These are phyloP conservation scores for Colletotrichum cordylinicola DNA, from an alignment of 2,329 filamentous ascomycete genomes.

Conservation along the genomic window DNA sequence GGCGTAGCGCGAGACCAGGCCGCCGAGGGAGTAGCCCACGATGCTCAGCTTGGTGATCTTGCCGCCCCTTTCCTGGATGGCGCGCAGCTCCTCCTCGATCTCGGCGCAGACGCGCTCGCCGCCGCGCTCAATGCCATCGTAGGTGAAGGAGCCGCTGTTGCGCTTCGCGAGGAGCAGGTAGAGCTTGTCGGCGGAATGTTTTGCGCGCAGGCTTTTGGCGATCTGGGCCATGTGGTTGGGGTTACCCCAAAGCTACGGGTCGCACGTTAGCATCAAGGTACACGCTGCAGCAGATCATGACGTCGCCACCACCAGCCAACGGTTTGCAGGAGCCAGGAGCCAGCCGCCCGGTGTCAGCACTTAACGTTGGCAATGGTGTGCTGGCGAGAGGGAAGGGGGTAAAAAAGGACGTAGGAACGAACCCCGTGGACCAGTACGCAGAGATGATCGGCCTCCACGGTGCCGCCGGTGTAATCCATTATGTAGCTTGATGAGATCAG, in stretches of 20 bases:
- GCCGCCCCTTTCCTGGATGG: slow-evolving; percentile 66
- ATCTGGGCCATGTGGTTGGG: slow-evolving; percentile 75
- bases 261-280: background rate
- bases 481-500: slow-evolving; percentile 35
- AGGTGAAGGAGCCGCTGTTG: slow-evolving; percentile 76
- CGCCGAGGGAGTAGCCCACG: slow-evolving; percentile 88
- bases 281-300: slow-evolving; percentile 21
- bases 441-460: slow-evolving; percentile 68
- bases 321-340: background rate
- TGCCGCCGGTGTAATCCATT: slow-evolving; percentile 58
- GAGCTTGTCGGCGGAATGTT: slow-evolving; percentile 66
- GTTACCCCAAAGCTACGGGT: slow-evolving; percentile 75
- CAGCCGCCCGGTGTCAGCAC: background rate
- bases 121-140: slow-evolving; percentile 72
- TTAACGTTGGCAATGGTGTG: background rate
- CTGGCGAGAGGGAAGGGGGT: background rate
- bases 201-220: slow-evolving; percentile 67
- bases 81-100: slow-evolving; percentile 68
- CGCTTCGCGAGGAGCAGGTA: slow-evolving; percentile 75
- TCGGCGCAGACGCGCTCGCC: slow-evolving; percentile 72
- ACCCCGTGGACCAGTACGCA: slow-evolving; percentile 81
- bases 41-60: slow-evolving; percentile 84
- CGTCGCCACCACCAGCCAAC: slow-evolving; percentile 1
- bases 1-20: slow-evolving; percentile 84
- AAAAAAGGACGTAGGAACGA: slow-evolving; percentile 37